Evolutionary conservation across 2,329 filamentous ascomycete species (phyloP), one percentile per base, ranked within the genome.

Genomic region (Daldinia eschscholtzii): DNA sequence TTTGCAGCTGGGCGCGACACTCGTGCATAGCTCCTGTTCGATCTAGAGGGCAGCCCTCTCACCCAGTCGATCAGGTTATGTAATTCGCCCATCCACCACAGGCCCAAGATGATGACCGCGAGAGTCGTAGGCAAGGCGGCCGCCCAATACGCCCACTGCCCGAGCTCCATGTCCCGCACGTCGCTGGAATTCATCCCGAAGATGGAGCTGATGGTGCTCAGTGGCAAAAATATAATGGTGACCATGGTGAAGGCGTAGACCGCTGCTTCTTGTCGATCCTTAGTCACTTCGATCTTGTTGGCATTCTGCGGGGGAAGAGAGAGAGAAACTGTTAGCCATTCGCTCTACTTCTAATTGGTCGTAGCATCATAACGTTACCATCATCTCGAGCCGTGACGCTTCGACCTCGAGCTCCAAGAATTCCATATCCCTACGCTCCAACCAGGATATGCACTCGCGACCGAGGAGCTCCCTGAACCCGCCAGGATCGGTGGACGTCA

Each of bases 141-240:
- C 1, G 78, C 80, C 85, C 85, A 87, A 75, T 85, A 87, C 2
- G 82, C 72, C 81, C 83, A 84, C 75, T 86, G 84, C 3, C 78
- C 77, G 7, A 76, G 75, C n/a, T 82, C 77, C 80, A 85, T 84
- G 70, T 86, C 81, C 28, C 84, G 81, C 4, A 87, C 78, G 70
- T 86, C 85, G 56, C 76, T 77, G 3, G 84, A 84, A 73, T 87
- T 86, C 83, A 87, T 87, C 61, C 85, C 85, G 70, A 87, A 77
- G 59, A 81, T 79, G 58, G 78, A 79, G 3, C 76, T 76, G 26
- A 81, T 75, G 53, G 75, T 73, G 33, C 76, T 75, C n/a, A 77
- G 72, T 74, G 81, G 81, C 12, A 82, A 68, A 68, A 82, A 82
- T 20, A 83, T 74, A 12, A 81, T 75, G 1, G 81, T 82, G 6